Conservation (phyloP, 805 yeast genomes). For the Metschnikowia lachancei region DNA sequence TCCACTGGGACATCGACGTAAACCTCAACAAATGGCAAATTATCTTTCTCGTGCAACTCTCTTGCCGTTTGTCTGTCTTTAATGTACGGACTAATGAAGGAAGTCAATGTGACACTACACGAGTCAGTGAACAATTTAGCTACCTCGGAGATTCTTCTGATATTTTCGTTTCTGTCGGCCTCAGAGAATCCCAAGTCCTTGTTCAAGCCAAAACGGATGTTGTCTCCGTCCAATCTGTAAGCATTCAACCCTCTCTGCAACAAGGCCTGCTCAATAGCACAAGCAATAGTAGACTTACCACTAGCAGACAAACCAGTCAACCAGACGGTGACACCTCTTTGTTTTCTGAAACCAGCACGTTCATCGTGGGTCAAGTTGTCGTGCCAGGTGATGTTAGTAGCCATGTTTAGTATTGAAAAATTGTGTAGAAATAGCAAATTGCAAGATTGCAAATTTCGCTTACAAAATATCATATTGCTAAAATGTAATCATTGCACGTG, state of each 20-base stretch:
- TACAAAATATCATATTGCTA: slow-evolving; percentile 3
- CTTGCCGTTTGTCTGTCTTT: slow-evolving; percentile 84
- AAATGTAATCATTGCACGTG: slow-evolving; percentile 23
- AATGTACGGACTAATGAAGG: slow-evolving; percentile 89
- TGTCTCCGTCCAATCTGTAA: slow-evolving; percentile 92
- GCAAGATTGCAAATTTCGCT: slow-evolving; percentile 15
- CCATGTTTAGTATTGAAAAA: slow-evolving; percentile 48
- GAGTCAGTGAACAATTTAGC: slow-evolving; percentile 92
- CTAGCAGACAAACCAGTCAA: slow-evolving; percentile 93
- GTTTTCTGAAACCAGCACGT: slow-evolving; percentile 68
- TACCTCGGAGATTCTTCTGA: slow-evolving; percentile 92
- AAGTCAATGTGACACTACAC: slow-evolving; percentile 82
- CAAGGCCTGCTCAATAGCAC: slow-evolving; percentile 84
- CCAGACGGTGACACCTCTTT: slow-evolving; percentile 90
- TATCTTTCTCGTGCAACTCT: slow-evolving; percentile 71
- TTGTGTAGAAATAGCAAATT: not conserved
- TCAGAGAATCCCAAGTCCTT: slow-evolving; percentile 93
- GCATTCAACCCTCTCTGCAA: slow-evolving; percentile 67
- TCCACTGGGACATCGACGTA: slow-evolving; percentile 90
- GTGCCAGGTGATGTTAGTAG: slow-evolving; percentile 97
- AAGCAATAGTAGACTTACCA: slow-evolving; percentile 92
- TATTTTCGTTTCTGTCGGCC: slow-evolving; percentile 89
- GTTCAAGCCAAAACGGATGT: slow-evolving; percentile 90
- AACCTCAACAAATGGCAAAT: slow-evolving; percentile 84
- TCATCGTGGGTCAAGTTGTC: slow-evolving; percentile 81